Base-by-base conservation (phyloP, 2,329 filamentous ascomycete species). In the Ophiostoma perfectum region DNA sequence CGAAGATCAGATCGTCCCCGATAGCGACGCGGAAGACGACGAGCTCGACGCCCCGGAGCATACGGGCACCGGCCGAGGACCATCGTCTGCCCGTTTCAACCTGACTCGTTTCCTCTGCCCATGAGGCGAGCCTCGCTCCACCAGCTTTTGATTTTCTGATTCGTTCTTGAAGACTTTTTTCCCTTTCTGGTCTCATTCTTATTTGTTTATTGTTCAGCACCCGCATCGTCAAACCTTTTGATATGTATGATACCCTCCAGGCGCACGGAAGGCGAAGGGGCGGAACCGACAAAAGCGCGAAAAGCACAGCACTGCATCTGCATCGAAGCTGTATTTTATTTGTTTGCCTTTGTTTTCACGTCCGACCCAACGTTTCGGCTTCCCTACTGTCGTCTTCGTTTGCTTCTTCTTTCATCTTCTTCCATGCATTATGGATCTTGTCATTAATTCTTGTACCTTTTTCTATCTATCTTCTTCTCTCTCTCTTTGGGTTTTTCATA, bases 1-100 rank as follows among this genome's bases (percentile, higher is more conserved):
- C 72, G 85, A 88, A 73, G 85, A 88, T 68, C 79, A 84, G 67
- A 81, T 87, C 70, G 75, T 83, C 14, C 81, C 81, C 39, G 83
- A 83, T 74, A 85, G 83, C 70, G 82, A 83, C 69, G 81, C 73
- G 18, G 82, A 83, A 67, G 78, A 78, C 18, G 81, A 81, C 12
- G 68, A 67, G 2, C n/a, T 36, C 16, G 58, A 42, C 14, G 39
- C 44, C 39, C 39, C 58, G 27, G 27, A 27, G 27, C 27, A 27
- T 27, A 27, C 27, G 27, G 60, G 39, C 4, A 18, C 41, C 39
- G 12, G n/a, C 36, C 7, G 45, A 2, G 27, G 27, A 27, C 6
- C 27, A 3, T 63, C 60, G 1, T 9, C 39, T 2, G 60, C 72
- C 65, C 79, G 78, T 55, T 74, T 85, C 38, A 76, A 86, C 69